These are phyloP conservation scores for Aspergillus fijiensis DNA, from an alignment of 2,329 filamentous ascomycete species.

Conservation along the genomic window DNA sequence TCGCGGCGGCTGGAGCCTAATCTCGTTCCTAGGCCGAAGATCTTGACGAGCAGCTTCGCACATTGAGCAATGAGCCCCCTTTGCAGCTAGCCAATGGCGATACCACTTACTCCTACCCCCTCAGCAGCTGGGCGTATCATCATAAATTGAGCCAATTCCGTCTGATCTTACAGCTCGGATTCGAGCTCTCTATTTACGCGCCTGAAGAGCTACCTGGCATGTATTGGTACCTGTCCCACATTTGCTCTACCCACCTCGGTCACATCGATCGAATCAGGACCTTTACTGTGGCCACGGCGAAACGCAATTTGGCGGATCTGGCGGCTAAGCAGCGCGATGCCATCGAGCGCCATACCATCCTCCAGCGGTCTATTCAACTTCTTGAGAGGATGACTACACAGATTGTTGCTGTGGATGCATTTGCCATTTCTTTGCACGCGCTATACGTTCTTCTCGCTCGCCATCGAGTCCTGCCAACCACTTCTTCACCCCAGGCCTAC, in stretches of 20 bases:
- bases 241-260: conserved; percentile 65
- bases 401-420: conserved; percentile 59
- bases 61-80: conserved; percentile 61
- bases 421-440: conserved; percentile 53
- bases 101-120: conserved; percentile 64
- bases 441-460: conserved; percentile 68
- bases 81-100: conserved; percentile 55
- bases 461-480: conserved; percentile 50
- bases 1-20: not conserved
- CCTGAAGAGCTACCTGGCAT: conserved; percentile 80
- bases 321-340: conserved; percentile 17
- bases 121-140: conserved; percentile 86
- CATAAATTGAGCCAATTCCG: conserved; percentile 89
- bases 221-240: conserved; percentile 84
- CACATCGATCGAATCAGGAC: conserved; percentile 72
- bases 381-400: conserved; percentile 64
- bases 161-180: conserved; percentile 84
- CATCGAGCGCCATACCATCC: conserved; percentile 32
- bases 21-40: conserved; percentile 57
- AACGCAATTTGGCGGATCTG: conserved; percentile 23
- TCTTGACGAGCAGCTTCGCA: conserved; percentile 67
- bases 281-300: conserved; percentile 52
- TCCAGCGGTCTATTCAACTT: conserved; percentile 48
- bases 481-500: conserved; percentile 59
- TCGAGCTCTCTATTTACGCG: conserved; percentile 89